Evolutionary conservation across 192 early-diverging fungal species (phyloP).

Genomic region (Dispira simplex): DNA sequence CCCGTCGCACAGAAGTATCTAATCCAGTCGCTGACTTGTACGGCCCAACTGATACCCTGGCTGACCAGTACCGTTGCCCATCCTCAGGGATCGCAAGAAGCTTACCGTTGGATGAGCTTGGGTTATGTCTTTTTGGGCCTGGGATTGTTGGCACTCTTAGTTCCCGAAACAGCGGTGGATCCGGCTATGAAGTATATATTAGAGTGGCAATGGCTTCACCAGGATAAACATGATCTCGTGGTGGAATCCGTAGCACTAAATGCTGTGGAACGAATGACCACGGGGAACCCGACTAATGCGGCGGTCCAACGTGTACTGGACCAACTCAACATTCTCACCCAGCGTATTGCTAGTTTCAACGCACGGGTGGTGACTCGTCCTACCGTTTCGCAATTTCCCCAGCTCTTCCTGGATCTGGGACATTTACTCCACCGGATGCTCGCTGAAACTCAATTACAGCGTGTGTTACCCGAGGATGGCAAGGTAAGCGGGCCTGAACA

Average conservation of each 20-base stretch:
- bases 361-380: slow-evolving; percentile 45
- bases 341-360: slow-evolving; percentile 20
- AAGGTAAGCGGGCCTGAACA: too few relatives aligned
- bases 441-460: slow-evolving; percentile 14
- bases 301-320: slow-evolving; percentile 17
- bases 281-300: slow-evolving; percentile 35
- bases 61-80: too few relatives aligned
- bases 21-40: too few relatives aligned
- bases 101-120: too few relatives aligned
- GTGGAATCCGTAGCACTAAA: slow-evolving; percentile 40
- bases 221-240: slow-evolving; percentile 27
- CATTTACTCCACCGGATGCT: slow-evolving; percentile 38
- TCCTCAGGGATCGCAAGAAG: too few relatives aligned
- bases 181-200: slow-evolving; percentile 60
- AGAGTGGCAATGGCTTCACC: slow-evolving; percentile 42
- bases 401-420: slow-evolving; percentile 43
- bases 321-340: slow-evolving; percentile 18
- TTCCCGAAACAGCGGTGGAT: slow-evolving; percentile 72
- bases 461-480: too few relatives aligned
- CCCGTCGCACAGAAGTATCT: too few relatives aligned
- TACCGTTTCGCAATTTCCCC: slow-evolving; percentile 39
- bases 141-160: slow-evolving; percentile 45
- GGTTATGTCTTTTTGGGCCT: slow-evolving; percentile 35
- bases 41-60: too few relatives aligned
- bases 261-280: slow-evolving; percentile 39